phyloP scores from a whole-genome alignment of 148 eudicot species.

The Vaccinium myrtillus region DNA sequence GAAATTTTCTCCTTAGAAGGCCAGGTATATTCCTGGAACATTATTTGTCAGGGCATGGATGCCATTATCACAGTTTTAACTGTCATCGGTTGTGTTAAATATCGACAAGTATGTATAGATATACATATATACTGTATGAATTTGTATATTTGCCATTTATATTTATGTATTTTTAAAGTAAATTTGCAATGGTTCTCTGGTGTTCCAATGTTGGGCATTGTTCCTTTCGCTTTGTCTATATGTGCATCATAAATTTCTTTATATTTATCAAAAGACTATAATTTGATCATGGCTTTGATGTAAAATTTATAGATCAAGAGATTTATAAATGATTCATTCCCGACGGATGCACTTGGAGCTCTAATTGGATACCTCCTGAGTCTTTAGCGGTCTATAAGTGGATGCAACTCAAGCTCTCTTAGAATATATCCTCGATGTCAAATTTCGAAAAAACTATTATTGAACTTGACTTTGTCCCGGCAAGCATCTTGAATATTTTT shows the following conservation, averaged over 20 bases:
- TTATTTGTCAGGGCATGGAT: neutral
- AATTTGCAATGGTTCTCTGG: no score
- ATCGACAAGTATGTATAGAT: neutral
- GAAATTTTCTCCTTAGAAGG: neutral
- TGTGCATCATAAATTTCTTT: neutral
- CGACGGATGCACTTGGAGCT: neutral
- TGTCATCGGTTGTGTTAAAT: neutral
- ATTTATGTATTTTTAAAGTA: no score
- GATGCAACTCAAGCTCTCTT: neutral
- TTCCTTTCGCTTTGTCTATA: neutral
- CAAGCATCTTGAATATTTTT: slow-evolving; percentile 9
- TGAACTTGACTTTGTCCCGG: neutral
- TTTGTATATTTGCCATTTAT: no score
- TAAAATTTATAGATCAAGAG: neutral
- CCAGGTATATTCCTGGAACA: neutral
- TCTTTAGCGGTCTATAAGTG: no score
- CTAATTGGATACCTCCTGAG: no score
- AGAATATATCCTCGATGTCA: neutral
- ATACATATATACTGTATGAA: no score
- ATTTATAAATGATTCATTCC: neutral
- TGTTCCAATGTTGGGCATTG: no score
- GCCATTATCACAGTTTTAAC: neutral
- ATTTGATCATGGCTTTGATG: neutral
- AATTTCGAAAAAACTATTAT: neutral
- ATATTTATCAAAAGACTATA: neutral